These are phyloP conservation scores for Acaromyces ingoldii DNA, from an alignment of 1,284 basidiomycete genomes.

Conservation along the genomic window DNA sequence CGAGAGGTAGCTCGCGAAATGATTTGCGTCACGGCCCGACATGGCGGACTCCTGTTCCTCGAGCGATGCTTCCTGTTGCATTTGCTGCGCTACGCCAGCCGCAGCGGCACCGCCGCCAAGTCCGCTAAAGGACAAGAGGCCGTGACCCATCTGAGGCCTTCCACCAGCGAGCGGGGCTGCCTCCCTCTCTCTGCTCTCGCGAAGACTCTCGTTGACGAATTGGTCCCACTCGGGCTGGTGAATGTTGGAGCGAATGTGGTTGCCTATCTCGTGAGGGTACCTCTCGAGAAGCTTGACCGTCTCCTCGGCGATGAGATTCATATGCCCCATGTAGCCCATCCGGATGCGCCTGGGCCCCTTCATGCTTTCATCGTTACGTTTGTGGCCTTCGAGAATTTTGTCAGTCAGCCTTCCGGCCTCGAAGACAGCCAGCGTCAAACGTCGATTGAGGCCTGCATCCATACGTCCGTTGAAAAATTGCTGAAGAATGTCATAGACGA, in stretches of 20 bases:
- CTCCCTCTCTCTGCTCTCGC: slow-evolving; percentile 44
- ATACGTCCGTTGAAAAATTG: slow-evolving; percentile 88
- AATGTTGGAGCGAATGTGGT: slow-evolving; percentile 23
- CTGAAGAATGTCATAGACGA: slow-evolving; percentile 92
- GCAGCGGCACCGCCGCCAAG: background rate
- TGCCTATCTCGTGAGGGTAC: slow-evolving; percentile 59
- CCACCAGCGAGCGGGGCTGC: slow-evolving; percentile 47
- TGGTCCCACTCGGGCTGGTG: slow-evolving; percentile 43
- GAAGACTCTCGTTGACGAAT: slow-evolving; percentile 42
- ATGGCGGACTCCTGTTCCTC: background rate
- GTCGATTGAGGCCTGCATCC: slow-evolving; percentile 42
- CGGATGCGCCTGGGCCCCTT: slow-evolving; percentile 35
- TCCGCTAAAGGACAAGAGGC: background rate
- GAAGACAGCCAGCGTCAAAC: slow-evolving; percentile 44
- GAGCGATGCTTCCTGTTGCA: background rate
- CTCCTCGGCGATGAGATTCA: slow-evolving; percentile 87
- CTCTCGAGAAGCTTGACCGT: slow-evolving; percentile 76
- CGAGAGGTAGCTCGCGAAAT: slow-evolving; percentile 48
- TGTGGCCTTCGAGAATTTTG: slow-evolving; percentile 42
- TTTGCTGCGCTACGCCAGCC: slow-evolving; percentile 13
- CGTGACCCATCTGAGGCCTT: slow-evolving; percentile 14
- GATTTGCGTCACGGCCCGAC: slow-evolving; percentile 9
- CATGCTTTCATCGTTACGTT: slow-evolving; percentile 38
- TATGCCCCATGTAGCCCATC: slow-evolving; percentile 89
- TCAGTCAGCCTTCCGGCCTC: slow-evolving; percentile 36